A percentile compares a stretch with the other conserved stretches of the same genome.
Evolutionary conservation across 2,329 filamentous ascomycete genomes (phyloP).

Genomic region (Penicillium sp.): DNA sequence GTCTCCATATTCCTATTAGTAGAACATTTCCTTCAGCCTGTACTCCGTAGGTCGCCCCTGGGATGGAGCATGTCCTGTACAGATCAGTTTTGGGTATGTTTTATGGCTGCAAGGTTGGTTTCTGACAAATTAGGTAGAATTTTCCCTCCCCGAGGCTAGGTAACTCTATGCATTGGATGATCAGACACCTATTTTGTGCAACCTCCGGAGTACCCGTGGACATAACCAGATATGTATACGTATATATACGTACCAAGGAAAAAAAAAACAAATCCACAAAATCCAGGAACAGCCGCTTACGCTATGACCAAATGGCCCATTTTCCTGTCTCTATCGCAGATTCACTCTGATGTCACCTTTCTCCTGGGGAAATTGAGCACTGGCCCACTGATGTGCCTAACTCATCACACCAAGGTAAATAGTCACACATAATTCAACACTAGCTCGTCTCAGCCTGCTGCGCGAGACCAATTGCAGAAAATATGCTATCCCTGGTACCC

Average conservation of each 20-base stretch:
- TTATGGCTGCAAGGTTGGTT: neutral
- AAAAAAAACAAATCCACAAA: neutral
- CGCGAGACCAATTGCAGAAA: neutral
- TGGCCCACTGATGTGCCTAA: constrained; percentile 15
- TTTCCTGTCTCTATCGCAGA: neutral
- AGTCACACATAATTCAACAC: constrained; percentile 11
- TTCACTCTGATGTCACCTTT: constrained; percentile 22
- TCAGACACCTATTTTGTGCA: neutral
- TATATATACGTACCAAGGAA: neutral
- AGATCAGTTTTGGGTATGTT: neutral
- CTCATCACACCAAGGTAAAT: constrained; percentile 14
- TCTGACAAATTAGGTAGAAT: neutral
- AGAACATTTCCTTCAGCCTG: constrained; percentile 12
- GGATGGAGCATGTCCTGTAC: neutral
- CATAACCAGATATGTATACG: neutral
- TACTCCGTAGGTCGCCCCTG: neutral
- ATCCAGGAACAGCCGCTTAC: constrained; percentile 8
- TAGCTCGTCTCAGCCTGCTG: constrained; percentile 14
- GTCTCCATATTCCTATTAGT: constrained; percentile 26
- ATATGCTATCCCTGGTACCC: neutral
- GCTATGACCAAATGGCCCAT: constrained; percentile 18
- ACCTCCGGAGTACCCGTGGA: no score
- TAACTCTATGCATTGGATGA: neutral
- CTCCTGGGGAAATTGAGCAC: constrained; percentile 23
- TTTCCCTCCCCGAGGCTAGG: neutral